Base-by-base conservation (phyloP, 2,329 filamentous ascomycete genomes). In the Metarhizium humberi region DNA sequence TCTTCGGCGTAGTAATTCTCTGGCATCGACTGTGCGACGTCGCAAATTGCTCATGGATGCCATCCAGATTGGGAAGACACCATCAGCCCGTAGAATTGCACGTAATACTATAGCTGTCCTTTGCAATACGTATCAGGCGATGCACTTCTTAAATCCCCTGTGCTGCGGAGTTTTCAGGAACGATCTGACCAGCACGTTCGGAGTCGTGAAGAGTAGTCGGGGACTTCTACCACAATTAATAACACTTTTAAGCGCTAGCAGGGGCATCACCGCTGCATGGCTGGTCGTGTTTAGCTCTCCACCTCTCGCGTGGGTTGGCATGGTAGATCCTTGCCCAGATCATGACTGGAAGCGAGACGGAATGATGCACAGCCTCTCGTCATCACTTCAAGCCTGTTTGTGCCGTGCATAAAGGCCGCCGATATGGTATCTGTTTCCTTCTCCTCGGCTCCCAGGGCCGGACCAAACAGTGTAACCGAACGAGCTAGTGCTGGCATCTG, bases 241-340 rank as follows among this genome's bases (percentile, higher is more conserved):
- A 25, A 25, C 25, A 25, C 25, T 25, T 25, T 25, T 25, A 4
- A 25, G 25, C 25, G 25, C 25, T 25, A 25, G 25, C 25, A 25
- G 25, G 25, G 25, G 25, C 25, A 25, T 34, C 32, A 11, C 32
- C 10, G 32, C 10, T 10, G 18, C 45, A 29, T 13, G 52, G 45
- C 45, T 49, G 45, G 52, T 42, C 8, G 30, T 16, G 20, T 5
- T 16, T 49, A 6, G n/a, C 47, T 51, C 34, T 43, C 53, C 53
- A 54, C 53, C 53, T 29, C 38, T 54, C 47, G 53, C 53, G 47
- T 54, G 47, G 47, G 36, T 10, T 54, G 38, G 36, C 53, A 43
- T 20, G 53, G 47, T 10, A 54, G 53, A 42, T 43, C 53, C 47
- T 50, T 36, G 47, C 47, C 53, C 38, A 16, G 47, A 50, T 50